These are phyloP conservation scores for Syzygium jambos DNA, from an alignment of 345 rosid genomes.

Conservation along the genomic window DNA sequence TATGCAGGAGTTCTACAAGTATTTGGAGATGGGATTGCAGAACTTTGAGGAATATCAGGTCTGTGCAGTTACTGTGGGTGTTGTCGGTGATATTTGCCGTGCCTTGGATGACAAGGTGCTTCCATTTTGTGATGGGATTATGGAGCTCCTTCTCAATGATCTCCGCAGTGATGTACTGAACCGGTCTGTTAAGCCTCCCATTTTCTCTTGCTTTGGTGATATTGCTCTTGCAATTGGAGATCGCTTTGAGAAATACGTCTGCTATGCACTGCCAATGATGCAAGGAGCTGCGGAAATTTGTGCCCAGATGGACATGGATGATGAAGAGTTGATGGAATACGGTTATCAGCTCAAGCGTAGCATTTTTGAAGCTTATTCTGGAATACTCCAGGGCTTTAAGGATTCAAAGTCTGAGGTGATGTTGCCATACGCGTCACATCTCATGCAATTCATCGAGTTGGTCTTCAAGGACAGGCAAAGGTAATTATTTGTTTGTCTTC, in stretches of 20 bases:
- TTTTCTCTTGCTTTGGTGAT: constrained; percentile 89
- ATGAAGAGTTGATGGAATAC: constrained; percentile 80
- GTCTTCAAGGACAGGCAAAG: constrained; percentile 65
- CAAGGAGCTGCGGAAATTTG: constrained; percentile 79
- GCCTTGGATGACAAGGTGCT: constrained; percentile 68
- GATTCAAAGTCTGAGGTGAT: constrained; percentile 65
- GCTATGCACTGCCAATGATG: constrained; percentile 59
- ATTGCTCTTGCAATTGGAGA: constrained; percentile 83
- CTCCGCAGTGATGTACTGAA: constrained; percentile 72
- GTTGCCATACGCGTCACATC: constrained; percentile 78
- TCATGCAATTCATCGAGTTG: constrained; percentile 69
- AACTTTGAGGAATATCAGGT: constrained; percentile 92
- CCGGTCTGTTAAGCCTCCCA: constrained; percentile 93
- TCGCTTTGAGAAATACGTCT: constrained; percentile 66
- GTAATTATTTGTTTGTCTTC: constrained; percentile 5
- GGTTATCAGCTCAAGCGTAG: constrained; percentile 77
- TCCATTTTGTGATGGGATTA: constrained; percentile 85
- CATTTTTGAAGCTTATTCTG: constrained; percentile 91
- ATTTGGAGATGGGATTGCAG: constrained; percentile 84
- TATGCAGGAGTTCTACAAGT: constrained; percentile 70
- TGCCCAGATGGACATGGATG: constrained; percentile 53
- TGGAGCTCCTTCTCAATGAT: constrained; percentile 61
- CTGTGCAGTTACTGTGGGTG: constrained; percentile 85
- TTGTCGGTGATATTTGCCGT: constrained; percentile 84
- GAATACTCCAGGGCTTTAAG: constrained; percentile 92